These are phyloP conservation scores for Ceratocystis cubensis DNA, from an alignment of 2,329 filamentous ascomycete genomes.

Conservation along the genomic window DNA sequence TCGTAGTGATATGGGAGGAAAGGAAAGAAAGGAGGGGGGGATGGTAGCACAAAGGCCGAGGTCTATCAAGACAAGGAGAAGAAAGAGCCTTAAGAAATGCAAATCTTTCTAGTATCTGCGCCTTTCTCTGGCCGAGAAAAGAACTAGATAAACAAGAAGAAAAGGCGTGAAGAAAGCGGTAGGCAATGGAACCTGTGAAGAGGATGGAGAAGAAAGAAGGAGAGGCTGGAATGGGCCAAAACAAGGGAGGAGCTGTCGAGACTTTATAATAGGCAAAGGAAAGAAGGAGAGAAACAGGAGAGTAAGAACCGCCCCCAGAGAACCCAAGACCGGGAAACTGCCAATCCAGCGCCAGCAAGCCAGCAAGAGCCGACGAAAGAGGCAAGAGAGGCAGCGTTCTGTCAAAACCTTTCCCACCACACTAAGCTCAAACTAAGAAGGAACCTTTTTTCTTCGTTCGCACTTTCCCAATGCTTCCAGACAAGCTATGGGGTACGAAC, in stretches of 20 bases:
- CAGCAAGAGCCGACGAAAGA: constrained; percentile 4
- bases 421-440: background rate
- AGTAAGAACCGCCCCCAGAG: background rate
- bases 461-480: background rate
- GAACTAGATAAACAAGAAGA: constrained; percentile 9
- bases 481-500: background rate
- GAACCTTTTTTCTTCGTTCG: background rate
- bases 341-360: background rate
- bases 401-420: background rate
- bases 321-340: background rate
- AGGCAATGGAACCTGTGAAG: constrained; percentile 12
- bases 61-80: background rate
- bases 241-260: constrained; percentile 1
- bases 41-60: background rate
- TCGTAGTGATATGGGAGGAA: background rate
- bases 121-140: background rate
- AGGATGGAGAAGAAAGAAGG: constrained; percentile 9
- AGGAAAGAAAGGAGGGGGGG: background rate
- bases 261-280: constrained; percentile 5
- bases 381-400: background rate
- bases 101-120: constrained; percentile 1
- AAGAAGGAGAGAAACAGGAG: background rate
- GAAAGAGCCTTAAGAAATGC: background rate
- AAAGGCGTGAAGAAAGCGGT: background rate
- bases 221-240: background rate